Conservation (phyloP, 768 basidiomycete genomes). For the Auriculariales sp. region DNA sequence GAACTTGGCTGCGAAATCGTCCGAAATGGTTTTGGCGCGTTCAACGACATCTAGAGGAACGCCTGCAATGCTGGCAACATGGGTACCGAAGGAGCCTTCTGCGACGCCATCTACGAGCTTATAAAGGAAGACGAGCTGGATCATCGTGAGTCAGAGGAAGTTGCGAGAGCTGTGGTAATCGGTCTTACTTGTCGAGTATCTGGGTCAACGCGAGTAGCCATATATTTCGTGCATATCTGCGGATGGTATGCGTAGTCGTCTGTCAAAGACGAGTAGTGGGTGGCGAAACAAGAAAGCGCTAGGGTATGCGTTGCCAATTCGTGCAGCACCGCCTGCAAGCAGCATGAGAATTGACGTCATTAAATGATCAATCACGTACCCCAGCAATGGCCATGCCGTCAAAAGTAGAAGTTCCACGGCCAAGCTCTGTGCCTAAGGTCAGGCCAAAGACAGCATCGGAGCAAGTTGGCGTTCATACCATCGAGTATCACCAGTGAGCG, state of each 20-base stretch:
- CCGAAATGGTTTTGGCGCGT: conserved; percentile 77
- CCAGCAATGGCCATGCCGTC: conserved; percentile 99
- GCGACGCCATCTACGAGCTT: conserved; percentile 85
- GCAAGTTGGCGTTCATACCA: conserved; percentile 38
- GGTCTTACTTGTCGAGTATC: conserved; percentile 65
- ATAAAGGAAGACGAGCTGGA: conserved; percentile 82
- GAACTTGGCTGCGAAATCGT: conserved; percentile 78
- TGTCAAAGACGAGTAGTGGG: conserved; percentile 91
- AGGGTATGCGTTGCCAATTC: conserved; percentile 87
- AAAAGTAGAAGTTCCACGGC: conserved; percentile 92
- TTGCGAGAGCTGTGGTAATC: background rate
- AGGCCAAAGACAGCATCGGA: conserved; percentile 3
- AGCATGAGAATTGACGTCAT: background rate
- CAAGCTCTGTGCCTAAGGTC: conserved; percentile 51
- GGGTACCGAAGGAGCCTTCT: conserved; percentile 80
- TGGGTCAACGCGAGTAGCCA: conserved; percentile 89
- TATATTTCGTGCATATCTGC: conserved; percentile 89
- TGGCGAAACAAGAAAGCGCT: conserved; percentile 90
- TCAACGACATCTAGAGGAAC: conserved; percentile 75
- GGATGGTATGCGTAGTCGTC: conserved; percentile 88
- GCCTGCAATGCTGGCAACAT: conserved; percentile 90
- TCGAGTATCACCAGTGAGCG: conserved; percentile 90
- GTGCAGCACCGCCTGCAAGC: conserved; percentile 72
- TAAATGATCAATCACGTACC: conserved; percentile 23
- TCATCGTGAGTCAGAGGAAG: no score